phyloP scores from a whole-genome alignment of 352 stramenopile species.

The Phytophthora hibernalis region DNA sequence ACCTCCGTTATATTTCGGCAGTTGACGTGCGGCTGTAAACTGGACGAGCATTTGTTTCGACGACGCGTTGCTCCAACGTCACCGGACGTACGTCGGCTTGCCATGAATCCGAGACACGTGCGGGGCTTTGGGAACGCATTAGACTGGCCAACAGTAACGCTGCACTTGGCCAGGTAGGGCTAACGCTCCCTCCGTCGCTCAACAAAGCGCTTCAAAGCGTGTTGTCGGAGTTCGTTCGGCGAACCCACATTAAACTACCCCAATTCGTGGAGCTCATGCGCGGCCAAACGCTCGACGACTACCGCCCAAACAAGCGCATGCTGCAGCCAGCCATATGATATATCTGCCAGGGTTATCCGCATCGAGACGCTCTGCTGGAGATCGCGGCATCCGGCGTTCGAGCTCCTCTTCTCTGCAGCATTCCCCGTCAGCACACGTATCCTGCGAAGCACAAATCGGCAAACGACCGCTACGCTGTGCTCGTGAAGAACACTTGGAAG shows the following conservation, averaged over 20 bases:
- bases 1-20: not conserved
- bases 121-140: not conserved
- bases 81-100: not conserved
- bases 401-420: not conserved
- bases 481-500: not conserved
- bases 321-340: not conserved
- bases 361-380: not conserved
- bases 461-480: not conserved
- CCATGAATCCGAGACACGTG: not conserved
- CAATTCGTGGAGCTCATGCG: conserved; percentile 19
- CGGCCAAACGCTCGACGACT: conserved; percentile 9
- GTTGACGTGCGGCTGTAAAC: not conserved
- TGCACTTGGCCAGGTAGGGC: not conserved
- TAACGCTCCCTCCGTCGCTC: not conserved
- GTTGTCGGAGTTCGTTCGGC: conserved; percentile 18
- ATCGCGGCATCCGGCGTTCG: not conserved
- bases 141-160: not conserved
- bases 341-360: not conserved
- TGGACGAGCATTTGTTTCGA: not conserved
- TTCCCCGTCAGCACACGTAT: not conserved
- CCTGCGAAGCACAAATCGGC: not conserved
- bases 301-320: conserved; percentile 19
- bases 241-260: not conserved
- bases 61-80: no score
- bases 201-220: conserved; percentile 20